These are phyloP conservation scores for Colletotrichum higginsianum DNA, from an alignment of 2,329 filamentous ascomycete species.

Conservation along the genomic window DNA sequence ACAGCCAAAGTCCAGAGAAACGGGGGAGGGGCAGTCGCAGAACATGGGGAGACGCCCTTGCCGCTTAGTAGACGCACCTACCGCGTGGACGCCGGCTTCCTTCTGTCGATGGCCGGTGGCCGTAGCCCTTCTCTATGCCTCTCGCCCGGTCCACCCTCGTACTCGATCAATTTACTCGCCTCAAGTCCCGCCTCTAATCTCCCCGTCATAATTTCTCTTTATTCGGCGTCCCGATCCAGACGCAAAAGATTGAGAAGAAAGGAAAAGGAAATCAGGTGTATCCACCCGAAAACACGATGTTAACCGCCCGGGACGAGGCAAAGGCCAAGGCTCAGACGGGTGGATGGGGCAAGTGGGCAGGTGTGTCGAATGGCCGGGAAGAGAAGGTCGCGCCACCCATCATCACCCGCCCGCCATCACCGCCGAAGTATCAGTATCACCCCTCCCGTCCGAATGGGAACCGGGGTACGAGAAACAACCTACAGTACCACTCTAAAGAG, in stretches of 20 bases:
- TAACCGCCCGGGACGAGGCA: not conserved
- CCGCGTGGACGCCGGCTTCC: conserved; percentile 16
- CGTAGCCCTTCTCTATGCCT: not conserved
- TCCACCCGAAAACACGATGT: not conserved
- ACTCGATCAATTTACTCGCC: conserved; percentile 13
- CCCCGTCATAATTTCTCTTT: conserved; percentile 11
- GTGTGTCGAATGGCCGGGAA: conserved; percentile 8
- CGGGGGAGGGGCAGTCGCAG: not conserved
- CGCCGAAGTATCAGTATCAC: not conserved
- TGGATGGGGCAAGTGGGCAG: not conserved
- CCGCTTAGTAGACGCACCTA: conserved; percentile 36
- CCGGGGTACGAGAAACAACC: not conserved
- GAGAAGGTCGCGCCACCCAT: not conserved
- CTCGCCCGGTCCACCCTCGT: not conserved
- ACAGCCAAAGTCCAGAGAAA: not conserved
- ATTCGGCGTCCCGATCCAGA: not conserved
- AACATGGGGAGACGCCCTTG: conserved; percentile 33
- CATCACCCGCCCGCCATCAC: conserved; percentile 6
- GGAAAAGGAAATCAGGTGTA: not conserved
- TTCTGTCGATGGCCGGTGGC: not conserved
- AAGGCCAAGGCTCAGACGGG: not conserved
- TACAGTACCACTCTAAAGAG: not conserved
- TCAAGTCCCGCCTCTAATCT: conserved; percentile 2
- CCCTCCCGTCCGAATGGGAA: not conserved
- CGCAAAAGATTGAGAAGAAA: not conserved